Evolutionary conservation across 768 basidiomycete genomes (phyloP).

Genomic region (Boletus sp.): DNA sequence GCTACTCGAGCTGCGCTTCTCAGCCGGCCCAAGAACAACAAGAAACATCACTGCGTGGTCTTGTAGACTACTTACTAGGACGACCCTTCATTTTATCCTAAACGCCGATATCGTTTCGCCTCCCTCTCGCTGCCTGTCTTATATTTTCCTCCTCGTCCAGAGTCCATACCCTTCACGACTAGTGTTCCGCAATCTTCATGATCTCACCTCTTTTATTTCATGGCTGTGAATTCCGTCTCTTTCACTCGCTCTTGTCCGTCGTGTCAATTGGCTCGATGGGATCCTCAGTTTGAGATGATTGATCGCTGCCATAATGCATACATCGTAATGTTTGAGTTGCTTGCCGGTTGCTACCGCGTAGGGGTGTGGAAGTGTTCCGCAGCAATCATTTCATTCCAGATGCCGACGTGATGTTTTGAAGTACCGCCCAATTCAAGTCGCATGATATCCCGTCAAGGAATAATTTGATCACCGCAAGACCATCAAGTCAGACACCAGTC

Average conservation of each 20-base stretch:
- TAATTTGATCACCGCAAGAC: no score
- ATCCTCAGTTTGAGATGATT: not conserved
- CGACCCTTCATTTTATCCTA: slow-evolving; percentile 17
- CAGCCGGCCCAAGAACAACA: slow-evolving; percentile 45
- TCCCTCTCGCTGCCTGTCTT: slow-evolving; percentile 15
- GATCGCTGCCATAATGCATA: not conserved
- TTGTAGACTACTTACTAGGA: slow-evolving; percentile 38
- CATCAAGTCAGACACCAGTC: no score
- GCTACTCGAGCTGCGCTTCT: slow-evolving; percentile 92
- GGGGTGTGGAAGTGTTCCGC: slow-evolving; percentile 11
- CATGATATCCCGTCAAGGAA: no score
- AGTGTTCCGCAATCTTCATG: slow-evolving; percentile 38
- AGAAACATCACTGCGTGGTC: slow-evolving; percentile 45
- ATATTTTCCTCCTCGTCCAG: slow-evolving; percentile 21
- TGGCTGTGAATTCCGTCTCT: slow-evolving; percentile 12
- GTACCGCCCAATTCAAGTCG: not conserved
- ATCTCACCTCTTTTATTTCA: slow-evolving; percentile 32
- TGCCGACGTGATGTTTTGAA: not conserved
- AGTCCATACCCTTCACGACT: slow-evolving; percentile 39
- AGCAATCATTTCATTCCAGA: slow-evolving; percentile 3
- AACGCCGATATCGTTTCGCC: slow-evolving; percentile 22
- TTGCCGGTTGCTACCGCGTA: slow-evolving; percentile 18
- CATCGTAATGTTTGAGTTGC: slow-evolving; percentile 3
- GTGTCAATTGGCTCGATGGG: not conserved
- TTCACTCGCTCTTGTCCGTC: not conserved